Evolutionary conservation across 2,329 filamentous ascomycete genomes (phyloP).

Genomic region (Clonostachys chloroleuca): DNA sequence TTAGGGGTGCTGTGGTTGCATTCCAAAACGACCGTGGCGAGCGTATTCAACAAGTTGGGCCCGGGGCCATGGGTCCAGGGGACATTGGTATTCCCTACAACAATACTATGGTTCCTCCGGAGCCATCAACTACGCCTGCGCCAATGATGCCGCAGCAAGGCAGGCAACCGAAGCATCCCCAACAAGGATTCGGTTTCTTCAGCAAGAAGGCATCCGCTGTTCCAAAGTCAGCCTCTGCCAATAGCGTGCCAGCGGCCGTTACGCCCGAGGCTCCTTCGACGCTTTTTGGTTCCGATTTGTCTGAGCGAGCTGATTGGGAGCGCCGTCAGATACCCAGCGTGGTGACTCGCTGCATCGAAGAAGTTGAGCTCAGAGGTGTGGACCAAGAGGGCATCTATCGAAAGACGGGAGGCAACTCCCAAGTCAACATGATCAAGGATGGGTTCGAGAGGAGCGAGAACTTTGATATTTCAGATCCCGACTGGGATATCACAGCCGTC

Average conservation of each 20-base stretch:
- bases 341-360: constrained; percentile 90
- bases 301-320: constrained; percentile 82
- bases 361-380: constrained; percentile 95
- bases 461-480: constrained; percentile 89
- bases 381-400: constrained; percentile 96
- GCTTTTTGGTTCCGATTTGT: constrained; percentile 86
- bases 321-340: constrained; percentile 85
- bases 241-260: constrained; percentile 29
- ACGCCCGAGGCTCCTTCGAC: constrained; percentile 48
- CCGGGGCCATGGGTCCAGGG: constrained; percentile 45
- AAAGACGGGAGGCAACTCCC: constrained; percentile 90
- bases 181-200: constrained; percentile 71
- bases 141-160: constrained; percentile 10
- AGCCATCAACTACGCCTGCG: constrained; percentile 24
- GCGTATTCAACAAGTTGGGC: constrained; percentile 43
- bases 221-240: constrained; percentile 44
- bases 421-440: constrained; percentile 85
- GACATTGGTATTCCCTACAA: constrained; percentile 68
- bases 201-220: constrained; percentile 44
- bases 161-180: constrained; percentile 24
- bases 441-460: constrained; percentile 85
- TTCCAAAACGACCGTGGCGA: constrained; percentile 60
- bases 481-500: constrained; percentile 92
- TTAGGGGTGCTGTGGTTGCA: constrained; percentile 85
- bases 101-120: constrained; percentile 55